Evolutionary conservation across 2,329 filamentous ascomycete species (phyloP).

Genomic region (Penicillium sp.): DNA sequence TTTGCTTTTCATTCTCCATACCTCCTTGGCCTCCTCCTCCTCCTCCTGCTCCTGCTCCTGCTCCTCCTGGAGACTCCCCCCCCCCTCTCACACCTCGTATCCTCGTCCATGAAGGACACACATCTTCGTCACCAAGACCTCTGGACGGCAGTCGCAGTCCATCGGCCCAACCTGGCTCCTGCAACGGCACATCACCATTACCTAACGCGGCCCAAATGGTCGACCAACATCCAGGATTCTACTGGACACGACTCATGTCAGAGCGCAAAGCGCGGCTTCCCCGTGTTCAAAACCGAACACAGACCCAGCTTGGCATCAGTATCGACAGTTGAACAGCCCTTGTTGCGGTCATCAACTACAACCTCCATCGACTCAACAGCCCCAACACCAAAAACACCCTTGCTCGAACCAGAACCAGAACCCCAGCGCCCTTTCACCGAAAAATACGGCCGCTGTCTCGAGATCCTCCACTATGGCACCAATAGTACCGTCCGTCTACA

Average conservation of each 20-base stretch:
- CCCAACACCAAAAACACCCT: neutral
- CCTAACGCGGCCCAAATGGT: conserved; percentile 19
- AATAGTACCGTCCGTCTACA: conserved; percentile 37
- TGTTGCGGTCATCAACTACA: conserved; percentile 21
- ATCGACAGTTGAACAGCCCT: conserved; percentile 26
- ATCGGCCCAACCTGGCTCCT: conserved; percentile 11
- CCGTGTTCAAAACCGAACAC: conserved; percentile 12
- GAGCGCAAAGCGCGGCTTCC: conserved; percentile 18
- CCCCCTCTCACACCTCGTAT: conserved; percentile 1
- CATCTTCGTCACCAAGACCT: conserved; percentile 13
- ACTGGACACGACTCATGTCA: conserved; percentile 4
- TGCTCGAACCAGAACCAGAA: neutral
- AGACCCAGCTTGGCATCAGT: conserved; percentile 17
- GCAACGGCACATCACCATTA: conserved; percentile 22
- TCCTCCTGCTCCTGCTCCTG: too few relatives aligned
- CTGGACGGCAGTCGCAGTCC: conserved; percentile 19
- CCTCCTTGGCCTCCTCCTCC: neutral
- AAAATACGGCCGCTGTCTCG: conserved; percentile 36
- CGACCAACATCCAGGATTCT: conserved; percentile 3
- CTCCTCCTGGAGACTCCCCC: too few relatives aligned
- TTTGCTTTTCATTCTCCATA: conserved; percentile 9
- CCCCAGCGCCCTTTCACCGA: conserved; percentile 23
- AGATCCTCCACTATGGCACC: conserved; percentile 38
- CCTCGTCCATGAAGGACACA: conserved; percentile 19
- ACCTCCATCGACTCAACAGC: conserved; percentile 2